Percentiles rank a stretch among this genome's conserved stretches.
phyloP scores from a whole-genome alignment of 768 basidiomycete genomes.

The Coprinopsis sp. region DNA sequence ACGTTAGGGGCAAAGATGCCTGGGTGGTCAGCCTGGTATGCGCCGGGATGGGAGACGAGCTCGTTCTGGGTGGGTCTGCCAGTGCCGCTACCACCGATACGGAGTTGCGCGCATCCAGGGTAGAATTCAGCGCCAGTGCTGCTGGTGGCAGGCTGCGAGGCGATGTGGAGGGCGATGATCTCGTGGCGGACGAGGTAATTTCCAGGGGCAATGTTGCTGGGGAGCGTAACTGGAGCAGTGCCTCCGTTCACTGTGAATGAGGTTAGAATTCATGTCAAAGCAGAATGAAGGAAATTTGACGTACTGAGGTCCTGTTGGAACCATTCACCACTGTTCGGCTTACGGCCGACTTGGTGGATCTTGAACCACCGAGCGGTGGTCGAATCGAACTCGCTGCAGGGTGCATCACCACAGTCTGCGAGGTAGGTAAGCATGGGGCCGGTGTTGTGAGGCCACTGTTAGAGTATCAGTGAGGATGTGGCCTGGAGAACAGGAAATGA shows the following conservation, averaged over 20 bases:
- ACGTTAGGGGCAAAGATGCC: slow-evolving; percentile 1
- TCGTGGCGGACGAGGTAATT: slow-evolving; percentile 77
- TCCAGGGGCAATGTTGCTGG: slow-evolving; percentile 53
- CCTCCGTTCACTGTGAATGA: slow-evolving; percentile 30
- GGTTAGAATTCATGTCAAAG: neutral
- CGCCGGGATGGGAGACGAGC: slow-evolving; percentile 64
- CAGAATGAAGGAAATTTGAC: slow-evolving; percentile 17
- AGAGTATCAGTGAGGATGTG: neutral
- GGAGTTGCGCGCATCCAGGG: slow-evolving; percentile 60
- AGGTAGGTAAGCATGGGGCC: slow-evolving; percentile 76
- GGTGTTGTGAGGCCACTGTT: slow-evolving; percentile 48
- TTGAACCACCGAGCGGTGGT: slow-evolving; percentile 70
- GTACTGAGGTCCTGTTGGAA: slow-evolving; percentile 49
- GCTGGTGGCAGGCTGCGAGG: too few relatives aligned
- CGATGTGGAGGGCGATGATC: slow-evolving; percentile 74
- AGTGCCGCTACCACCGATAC: slow-evolving; percentile 47
- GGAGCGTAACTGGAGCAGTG: slow-evolving; percentile 39
- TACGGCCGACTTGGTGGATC: slow-evolving; percentile 49
- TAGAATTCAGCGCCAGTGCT: slow-evolving; percentile 79
- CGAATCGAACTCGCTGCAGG: slow-evolving; percentile 58
- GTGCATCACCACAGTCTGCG: slow-evolving; percentile 51
- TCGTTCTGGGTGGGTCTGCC: slow-evolving; percentile 40
- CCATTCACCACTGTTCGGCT: slow-evolving; percentile 39
- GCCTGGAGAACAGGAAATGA: slow-evolving; percentile 4
- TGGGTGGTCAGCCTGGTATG: slow-evolving; percentile 44